Evolutionary conservation across 1,284 basidiomycete genomes (phyloP).

Genomic region (Meira miltonrushii): DNA sequence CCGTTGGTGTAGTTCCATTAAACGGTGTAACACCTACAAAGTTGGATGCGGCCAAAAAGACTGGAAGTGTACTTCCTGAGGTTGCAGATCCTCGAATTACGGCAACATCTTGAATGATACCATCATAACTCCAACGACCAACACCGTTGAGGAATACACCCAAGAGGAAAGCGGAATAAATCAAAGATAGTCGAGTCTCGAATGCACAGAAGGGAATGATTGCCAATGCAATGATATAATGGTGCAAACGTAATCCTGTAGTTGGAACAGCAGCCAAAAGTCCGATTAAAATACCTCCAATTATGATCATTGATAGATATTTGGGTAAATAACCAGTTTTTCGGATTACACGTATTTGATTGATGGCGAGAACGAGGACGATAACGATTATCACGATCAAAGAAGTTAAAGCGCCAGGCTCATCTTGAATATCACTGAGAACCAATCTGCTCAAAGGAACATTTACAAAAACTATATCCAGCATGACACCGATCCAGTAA

Average conservation of each 20-base stretch:
- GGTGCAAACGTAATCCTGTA: conserved; percentile 51
- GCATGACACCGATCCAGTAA: conserved; percentile 67
- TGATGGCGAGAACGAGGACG: conserved; percentile 50
- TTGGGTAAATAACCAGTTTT: conserved; percentile 74
- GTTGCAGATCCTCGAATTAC: conserved; percentile 72
- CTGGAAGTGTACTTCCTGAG: conserved; percentile 65
- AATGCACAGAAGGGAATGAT: conserved; percentile 74
- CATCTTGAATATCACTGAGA: conserved; percentile 64
- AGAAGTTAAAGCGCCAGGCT: conserved; percentile 67
- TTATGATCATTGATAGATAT: conserved; percentile 57
- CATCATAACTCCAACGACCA: conserved; percentile 60
- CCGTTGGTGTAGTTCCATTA: conserved; percentile 7
- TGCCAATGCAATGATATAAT: conserved; percentile 68
- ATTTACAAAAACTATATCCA: conserved; percentile 48
- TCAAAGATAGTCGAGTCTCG: conserved; percentile 64
- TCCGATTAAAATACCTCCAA: conserved; percentile 64
- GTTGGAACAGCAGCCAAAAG: conserved; percentile 67
- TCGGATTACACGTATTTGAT: conserved; percentile 69
- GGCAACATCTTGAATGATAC: conserved; percentile 70
- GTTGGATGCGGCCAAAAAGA: conserved; percentile 62
- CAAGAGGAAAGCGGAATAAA: conserved; percentile 62
- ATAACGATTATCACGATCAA: conserved; percentile 68
- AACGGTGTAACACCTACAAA: conserved; percentile 4
- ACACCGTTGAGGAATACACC: conserved; percentile 64
- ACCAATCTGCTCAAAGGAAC: conserved; percentile 59